phyloP scores from a whole-genome alignment of 2,329 filamentous ascomycete species.

The Macroventuria anomochaeta region DNA sequence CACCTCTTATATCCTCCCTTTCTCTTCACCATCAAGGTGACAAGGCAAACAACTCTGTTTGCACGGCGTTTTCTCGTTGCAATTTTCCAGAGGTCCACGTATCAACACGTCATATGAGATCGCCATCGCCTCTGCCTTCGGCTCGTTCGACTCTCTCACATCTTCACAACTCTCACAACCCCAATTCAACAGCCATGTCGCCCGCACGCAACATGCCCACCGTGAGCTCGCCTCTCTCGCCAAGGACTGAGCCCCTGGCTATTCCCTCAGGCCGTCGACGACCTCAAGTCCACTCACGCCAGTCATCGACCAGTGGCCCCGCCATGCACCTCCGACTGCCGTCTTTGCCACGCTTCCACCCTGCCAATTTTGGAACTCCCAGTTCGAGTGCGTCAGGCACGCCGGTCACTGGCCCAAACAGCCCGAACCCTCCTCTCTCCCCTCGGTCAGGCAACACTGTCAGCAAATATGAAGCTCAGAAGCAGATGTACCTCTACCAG shows the following conservation, averaged over 20 bases:
- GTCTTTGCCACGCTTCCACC: constrained; percentile 60
- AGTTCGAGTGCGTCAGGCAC: constrained; percentile 48
- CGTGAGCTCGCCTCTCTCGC: constrained; percentile 44
- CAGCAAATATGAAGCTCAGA: constrained; percentile 57
- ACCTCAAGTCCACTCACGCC: constrained; percentile 40
- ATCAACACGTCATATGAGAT: constrained; percentile 39
- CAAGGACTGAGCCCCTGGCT: constrained; percentile 44
- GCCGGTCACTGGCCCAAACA: constrained; percentile 47
- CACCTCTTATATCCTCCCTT: constrained; percentile 5
- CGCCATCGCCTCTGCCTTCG: constrained; percentile 28
- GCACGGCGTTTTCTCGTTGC: neutral
- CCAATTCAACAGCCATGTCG: constrained; percentile 32
- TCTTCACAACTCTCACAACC: constrained; percentile 19
- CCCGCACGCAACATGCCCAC: constrained; percentile 41
- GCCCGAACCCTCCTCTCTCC: constrained; percentile 53
- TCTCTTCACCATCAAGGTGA: constrained; percentile 13
- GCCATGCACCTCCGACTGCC: constrained; percentile 53
- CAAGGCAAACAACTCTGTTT: constrained; percentile 9
- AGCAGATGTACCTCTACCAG: constrained; percentile 58
- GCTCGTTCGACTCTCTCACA: constrained; percentile 29
- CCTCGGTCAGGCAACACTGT: constrained; percentile 49
- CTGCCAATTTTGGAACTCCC: constrained; percentile 57
- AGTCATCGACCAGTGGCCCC: constrained; percentile 44
- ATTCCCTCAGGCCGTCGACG: constrained; percentile 47
- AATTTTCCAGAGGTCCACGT: constrained; percentile 25